A percentile compares a stretch with the other conserved stretches of the same genome.
phyloP scores from a whole-genome alignment of 2,329 filamentous ascomycete genomes.

The Fusarium sp. region DNA sequence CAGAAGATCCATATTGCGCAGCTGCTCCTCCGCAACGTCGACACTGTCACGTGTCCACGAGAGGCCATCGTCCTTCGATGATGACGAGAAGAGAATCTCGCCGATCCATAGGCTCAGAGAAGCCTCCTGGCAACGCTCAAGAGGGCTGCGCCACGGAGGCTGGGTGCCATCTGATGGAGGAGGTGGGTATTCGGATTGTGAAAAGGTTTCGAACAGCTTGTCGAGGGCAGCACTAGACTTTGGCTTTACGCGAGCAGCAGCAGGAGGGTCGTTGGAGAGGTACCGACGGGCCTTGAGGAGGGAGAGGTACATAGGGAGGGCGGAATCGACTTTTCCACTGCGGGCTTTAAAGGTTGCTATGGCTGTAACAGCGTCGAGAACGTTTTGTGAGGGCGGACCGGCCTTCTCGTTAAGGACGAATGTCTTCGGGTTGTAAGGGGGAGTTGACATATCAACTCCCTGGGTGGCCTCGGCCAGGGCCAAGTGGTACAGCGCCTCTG shows the following conservation, averaged over 20 bases:
- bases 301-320: conserved; percentile 88
- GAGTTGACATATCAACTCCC: conserved; percentile 59
- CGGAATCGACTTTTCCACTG: conserved; percentile 72
- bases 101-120: conserved; percentile 91
- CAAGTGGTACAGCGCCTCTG: conserved; percentile 79
- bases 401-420: conserved; percentile 72
- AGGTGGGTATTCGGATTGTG: conserved; percentile 74
- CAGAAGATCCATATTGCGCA: conserved; percentile 58
- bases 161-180: conserved; percentile 77
- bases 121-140: conserved; percentile 84
- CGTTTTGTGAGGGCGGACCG: conserved; percentile 74
- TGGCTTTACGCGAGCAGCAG: conserved; percentile 13
- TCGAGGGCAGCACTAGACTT: conserved; percentile 36
- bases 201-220: conserved; percentile 45
- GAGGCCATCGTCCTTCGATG: conserved; percentile 75
- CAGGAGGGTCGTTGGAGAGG: conserved; percentile 58
- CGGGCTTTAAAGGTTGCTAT: conserved; percentile 83
- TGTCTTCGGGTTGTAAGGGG: conserved; percentile 69
- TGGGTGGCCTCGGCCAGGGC: conserved; percentile 80
- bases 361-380: conserved; percentile 80
- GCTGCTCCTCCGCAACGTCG: conserved; percentile 79
- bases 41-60: conserved; percentile 93
- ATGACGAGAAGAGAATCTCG: conserved; percentile 85
- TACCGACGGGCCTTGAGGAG: conserved; percentile 82
- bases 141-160: conserved; percentile 72